Evolutionary conservation across 306 rosid genomes (phyloP).

Genomic region (Vigna reflexopilosa): DNA sequence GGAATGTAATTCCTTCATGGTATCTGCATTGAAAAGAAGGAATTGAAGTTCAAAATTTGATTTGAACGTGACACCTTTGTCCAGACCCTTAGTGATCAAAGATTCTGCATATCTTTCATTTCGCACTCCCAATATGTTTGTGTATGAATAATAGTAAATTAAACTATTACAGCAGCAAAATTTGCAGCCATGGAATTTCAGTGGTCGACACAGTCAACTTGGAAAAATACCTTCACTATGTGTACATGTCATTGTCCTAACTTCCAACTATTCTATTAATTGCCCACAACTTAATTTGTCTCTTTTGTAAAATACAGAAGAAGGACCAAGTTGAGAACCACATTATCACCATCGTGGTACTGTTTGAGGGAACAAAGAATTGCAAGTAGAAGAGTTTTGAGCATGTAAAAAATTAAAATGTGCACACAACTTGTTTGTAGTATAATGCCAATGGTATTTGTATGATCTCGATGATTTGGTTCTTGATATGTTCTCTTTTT

Average conservation of each 20-base stretch:
- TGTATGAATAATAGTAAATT: conserved; percentile 22
- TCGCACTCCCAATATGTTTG: conserved; percentile 36
- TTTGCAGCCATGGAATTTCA: conserved; percentile 17
- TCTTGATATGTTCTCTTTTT: conserved; percentile 27
- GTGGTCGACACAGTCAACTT: conserved; percentile 39
- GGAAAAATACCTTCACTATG: conserved; percentile 28
- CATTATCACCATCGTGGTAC: conserved; percentile 25
- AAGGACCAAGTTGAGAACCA: conserved; percentile 18
- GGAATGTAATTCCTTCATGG: conserved; percentile 34
- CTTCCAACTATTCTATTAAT: conserved; percentile 35
- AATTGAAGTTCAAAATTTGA: conserved; percentile 31
- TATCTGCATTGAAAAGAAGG: not conserved
- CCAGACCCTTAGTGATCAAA: conserved; percentile 8
- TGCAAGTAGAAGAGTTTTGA: conserved; percentile 25
- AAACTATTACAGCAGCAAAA: conserved; percentile 8
- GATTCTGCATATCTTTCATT: conserved; percentile 42
- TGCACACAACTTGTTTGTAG: conserved; percentile 35
- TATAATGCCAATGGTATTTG: conserved; percentile 8
- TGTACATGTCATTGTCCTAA: conserved; percentile 13
- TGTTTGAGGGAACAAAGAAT: conserved; percentile 12
- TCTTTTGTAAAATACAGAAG: conserved; percentile 1
- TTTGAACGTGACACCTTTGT: conserved; percentile 30
- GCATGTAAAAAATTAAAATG: not conserved
- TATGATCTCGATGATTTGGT: conserved; percentile 26
- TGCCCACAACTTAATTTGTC: conserved; percentile 21